Evolutionary conservation across 2,329 filamentous ascomycete genomes (phyloP), one percentile per base, ranked within the genome.

Genomic region (Mycocentrospora acerina): DNA sequence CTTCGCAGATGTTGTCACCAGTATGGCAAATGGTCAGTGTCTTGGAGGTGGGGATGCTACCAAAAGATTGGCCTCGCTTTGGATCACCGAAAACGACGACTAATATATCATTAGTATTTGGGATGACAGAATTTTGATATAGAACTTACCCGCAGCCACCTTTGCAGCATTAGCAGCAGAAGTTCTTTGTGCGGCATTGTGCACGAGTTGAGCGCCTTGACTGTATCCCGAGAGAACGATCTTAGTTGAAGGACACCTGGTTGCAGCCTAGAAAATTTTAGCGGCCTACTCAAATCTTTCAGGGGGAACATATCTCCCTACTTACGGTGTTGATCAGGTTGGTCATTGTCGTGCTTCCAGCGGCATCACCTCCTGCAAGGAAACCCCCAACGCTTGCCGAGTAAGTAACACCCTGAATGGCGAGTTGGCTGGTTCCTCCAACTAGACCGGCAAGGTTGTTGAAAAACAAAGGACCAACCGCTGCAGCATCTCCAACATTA

Each of bases 391-490:
- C 40, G 18, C 39, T 53, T 1, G 76, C 77, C 2, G 70, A 53
- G 52, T 80, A 80, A 19, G 72, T 66, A n/a, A 79, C 73, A 32
- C 77, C 77, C 60, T 80, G 77, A 12, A 78, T 68, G 2, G 71
- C 71, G 11, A 78, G 57, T 33, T 68, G 67, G 31, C 58, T 62
- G 7, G 59, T 50, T n/a, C 52, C 62, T 16, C 70, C 73, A 24
- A 77, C 57, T 13, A 57, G 46, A 13, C 54, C 39, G 7, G 62
- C 63, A 1, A 80, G 58, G 5, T 69, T 67, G 27, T 71, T 62
- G 56, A 76, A 74, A 55, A 79, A 72, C 2, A 71, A 65, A 2
- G 76, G 76, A 1, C 53, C 53, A n/a, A 47, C 54, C 1, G 77
- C 75, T 5, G 69, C 66, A 8, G 70, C 38, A 30, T 51, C 55